phyloP scores from a whole-genome alignment of 2,329 filamentous ascomycete species.

The Blastomyces gilchristii region DNA sequence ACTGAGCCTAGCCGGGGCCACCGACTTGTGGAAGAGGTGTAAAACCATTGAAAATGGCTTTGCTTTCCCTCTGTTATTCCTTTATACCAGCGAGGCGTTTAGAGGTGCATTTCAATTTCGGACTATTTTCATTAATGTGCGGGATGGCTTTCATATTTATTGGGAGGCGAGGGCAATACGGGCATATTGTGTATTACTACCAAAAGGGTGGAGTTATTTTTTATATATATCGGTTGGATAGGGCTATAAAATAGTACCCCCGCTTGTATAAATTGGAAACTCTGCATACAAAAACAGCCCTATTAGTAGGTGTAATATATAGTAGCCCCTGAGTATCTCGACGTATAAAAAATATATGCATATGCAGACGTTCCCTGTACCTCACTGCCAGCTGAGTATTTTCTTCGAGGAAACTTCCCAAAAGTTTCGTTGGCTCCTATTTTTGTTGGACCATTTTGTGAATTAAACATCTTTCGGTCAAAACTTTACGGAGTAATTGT shows the following conservation, averaged over 20 bases:
- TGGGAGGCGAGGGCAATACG: neutral
- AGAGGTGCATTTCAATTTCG: neutral
- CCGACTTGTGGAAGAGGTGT: slow-evolving; percentile 34
- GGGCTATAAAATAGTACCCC: too few species aligned
- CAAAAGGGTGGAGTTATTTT: neutral
- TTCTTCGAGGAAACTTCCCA: neutral
- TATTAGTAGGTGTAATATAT: neutral
- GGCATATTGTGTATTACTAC: neutral
- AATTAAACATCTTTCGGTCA: neutral
- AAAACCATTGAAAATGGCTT: slow-evolving; percentile 7
- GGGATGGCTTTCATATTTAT: neutral
- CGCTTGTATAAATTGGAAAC: neutral
- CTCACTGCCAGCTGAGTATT: neutral
- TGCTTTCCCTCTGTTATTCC: neutral
- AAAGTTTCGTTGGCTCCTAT: neutral
- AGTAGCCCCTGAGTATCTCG: neutral
- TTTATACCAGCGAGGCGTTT: neutral
- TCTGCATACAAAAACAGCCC: neutral
- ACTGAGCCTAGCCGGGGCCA: slow-evolving; percentile 11
- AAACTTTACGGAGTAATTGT: neutral
- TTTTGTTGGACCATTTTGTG: neutral
- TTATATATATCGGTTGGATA: neutral
- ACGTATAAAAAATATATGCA: neutral
- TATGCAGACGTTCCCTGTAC: neutral
- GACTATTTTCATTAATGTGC: neutral